Base-by-base conservation (phyloP, 768 basidiomycete genomes). In the Exsudoporus frostii region DNA sequence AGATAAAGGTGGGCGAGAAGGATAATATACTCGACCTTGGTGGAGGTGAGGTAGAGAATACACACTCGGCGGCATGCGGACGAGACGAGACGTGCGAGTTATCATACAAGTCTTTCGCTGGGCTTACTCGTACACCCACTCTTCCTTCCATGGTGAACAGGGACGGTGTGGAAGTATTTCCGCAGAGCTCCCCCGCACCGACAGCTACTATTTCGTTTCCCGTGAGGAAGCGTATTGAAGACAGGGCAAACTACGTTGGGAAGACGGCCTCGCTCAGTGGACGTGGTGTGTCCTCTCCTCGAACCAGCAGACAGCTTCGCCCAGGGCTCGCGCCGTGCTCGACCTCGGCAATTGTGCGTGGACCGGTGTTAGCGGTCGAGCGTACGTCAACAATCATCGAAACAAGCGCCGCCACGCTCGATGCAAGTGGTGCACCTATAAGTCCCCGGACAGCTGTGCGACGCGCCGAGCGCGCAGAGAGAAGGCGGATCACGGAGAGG, bases 401-500 rank as follows among this genome's bases (percentile, higher is more conserved):
- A 17, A 27, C 33, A 9, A 38, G 13, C 20, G 7, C 8, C 38
- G 0, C 29, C 15, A 25, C 19, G 30, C 6, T 4, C 10, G 24
- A 51, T 13, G 25, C 10, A 20, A 9, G 4, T 15, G 27, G 42
- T 10, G 27, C 4, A 7, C 48, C 30, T n/a, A 30, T 54, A 4
- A 64, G 57, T 20, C 55, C 66, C 39, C 60, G 57, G 42, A 65
- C 50, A 4, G 62, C 52, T 24, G 54, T 54, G 34, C 62, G 63
- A 15, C 61, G 58, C 14, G 53, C 56, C 0, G 52, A 54, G 39
- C 63, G 60, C 2, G 63, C 60, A 4, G 53, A 65, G 40, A 57
- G 65, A 36, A 56, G 52, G 22, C 55, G 48, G 32, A 65, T 63
- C 37, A 74, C 74, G 1, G 74, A 78, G 34, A 74, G 73, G 32